A percentile compares a stretch with the other conserved stretches of the same genome.
Evolutionary conservation across 2,329 filamentous ascomycete species (phyloP).

Genomic region (Allantophomopsis cytisporea): DNA sequence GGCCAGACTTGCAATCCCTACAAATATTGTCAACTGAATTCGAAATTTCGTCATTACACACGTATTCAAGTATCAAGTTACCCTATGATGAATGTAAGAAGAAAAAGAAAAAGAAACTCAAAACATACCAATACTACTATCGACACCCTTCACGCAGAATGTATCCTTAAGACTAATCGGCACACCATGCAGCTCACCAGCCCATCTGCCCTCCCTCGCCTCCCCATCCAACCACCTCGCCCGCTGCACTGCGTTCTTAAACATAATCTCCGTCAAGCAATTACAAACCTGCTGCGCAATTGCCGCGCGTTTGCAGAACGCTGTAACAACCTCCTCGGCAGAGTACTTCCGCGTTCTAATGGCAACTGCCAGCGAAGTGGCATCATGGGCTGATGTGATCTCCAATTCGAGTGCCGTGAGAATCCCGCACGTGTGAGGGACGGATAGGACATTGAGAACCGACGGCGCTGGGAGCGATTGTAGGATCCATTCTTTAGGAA

Average conservation of each 20-base stretch:
- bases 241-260: slow-evolving; percentile 14
- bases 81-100: no score
- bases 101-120: slow-evolving; percentile 1
- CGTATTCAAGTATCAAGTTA: no score
- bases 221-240: slow-evolving; percentile 30
- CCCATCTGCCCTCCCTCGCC: slow-evolving; percentile 22
- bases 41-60: no score
- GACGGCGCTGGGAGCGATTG: slow-evolving; percentile 6
- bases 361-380: slow-evolving; percentile 11
- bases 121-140: slow-evolving; percentile 53
- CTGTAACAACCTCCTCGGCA: slow-evolving; percentile 24
- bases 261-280: slow-evolving; percentile 33
- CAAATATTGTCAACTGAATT: no score
- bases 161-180: slow-evolving; percentile 47
- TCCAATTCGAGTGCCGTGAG: slow-evolving; percentile 11
- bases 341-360: slow-evolving; percentile 9
- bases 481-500: slow-evolving; percentile 15
- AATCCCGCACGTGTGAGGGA: slow-evolving; percentile 11
- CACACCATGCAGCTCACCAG: slow-evolving; percentile 46
- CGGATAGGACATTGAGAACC: slow-evolving; percentile 10
- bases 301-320: slow-evolving; percentile 35
- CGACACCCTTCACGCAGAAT: slow-evolving; percentile 68
- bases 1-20: slow-evolving; percentile 39
- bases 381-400: slow-evolving; percentile 16
- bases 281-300: slow-evolving; percentile 32